phyloP scores from a whole-genome alignment of 2,329 filamentous ascomycete species.

The Apiospora phragmitis region DNA sequence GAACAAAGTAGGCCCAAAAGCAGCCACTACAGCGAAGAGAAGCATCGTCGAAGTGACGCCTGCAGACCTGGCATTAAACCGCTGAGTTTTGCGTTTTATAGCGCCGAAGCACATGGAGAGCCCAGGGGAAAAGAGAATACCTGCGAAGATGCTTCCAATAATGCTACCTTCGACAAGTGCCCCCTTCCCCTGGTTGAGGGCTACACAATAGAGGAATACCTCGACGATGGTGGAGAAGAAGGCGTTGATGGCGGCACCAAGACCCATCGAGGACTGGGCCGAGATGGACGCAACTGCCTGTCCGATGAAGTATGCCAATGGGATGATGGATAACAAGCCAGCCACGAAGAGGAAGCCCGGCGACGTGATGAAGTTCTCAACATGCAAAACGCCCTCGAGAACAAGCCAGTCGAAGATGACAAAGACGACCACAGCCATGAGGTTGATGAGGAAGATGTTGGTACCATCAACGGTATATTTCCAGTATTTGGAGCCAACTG shows the following conservation, averaged over 20 bases:
- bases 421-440: slow-evolving; percentile 90
- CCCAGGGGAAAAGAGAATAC: slow-evolving; percentile 90
- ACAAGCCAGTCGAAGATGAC: slow-evolving; percentile 92
- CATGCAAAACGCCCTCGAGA: slow-evolving; percentile 65
- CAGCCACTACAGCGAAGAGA: slow-evolving; percentile 90
- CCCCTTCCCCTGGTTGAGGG: slow-evolving; percentile 87
- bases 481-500: slow-evolving; percentile 94
- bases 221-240: slow-evolving; percentile 98
- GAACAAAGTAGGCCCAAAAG: slow-evolving; percentile 93
- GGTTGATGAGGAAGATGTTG: slow-evolving; percentile 98
- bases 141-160: slow-evolving; percentile 96
- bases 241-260: slow-evolving; percentile 95
- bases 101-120: slow-evolving; percentile 99
- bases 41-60: slow-evolving; percentile 98
- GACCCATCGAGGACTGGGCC: slow-evolving; percentile 96
- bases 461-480: slow-evolving; percentile 99
- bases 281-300: slow-evolving; percentile 98
- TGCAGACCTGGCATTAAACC: slow-evolving; percentile 95
- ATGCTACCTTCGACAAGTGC: slow-evolving; percentile 95
- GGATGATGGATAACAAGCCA: slow-evolving; percentile 88
- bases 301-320: slow-evolving; percentile 96
- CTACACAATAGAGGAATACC: slow-evolving; percentile 96
- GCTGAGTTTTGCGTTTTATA: slow-evolving; percentile 95
- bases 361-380: slow-evolving; percentile 75
- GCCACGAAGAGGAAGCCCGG: slow-evolving; percentile 84